phyloP scores from a whole-genome alignment of 2,329 filamentous ascomycete species.

The Coleophoma crateriformis region DNA sequence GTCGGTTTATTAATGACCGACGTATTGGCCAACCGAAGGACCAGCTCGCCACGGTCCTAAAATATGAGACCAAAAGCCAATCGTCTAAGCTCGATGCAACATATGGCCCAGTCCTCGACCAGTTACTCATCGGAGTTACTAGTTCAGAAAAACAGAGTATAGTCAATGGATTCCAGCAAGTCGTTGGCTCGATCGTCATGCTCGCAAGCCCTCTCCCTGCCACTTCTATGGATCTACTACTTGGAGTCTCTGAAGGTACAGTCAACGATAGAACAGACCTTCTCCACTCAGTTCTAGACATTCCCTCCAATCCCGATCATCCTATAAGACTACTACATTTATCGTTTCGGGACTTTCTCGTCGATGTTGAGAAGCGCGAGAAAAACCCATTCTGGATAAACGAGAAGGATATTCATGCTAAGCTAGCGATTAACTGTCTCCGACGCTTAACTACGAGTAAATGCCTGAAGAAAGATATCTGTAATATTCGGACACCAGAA shows the following conservation, averaged over 20 bases:
- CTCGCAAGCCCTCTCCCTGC: neutral
- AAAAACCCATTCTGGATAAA: constrained; percentile 30
- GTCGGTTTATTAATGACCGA: neutral
- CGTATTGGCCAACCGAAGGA: neutral
- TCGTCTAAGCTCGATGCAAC: constrained; percentile 3
- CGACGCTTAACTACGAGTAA: constrained; percentile 24
- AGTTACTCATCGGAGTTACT: neutral
- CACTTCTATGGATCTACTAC: neutral
- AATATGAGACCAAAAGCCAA: neutral
- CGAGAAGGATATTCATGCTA: constrained; percentile 25
- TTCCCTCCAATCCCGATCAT: neutral
- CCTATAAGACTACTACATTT: neutral
- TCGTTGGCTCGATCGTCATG: too few relatives aligned
- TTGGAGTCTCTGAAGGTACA: neutral
- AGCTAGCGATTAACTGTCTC: constrained; percentile 29
- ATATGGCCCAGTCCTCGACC: too few relatives aligned
- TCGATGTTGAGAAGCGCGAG: constrained; percentile 20
- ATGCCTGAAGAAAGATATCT: constrained; percentile 30
- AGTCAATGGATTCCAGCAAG: constrained; percentile 10
- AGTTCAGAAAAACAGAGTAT: too few relatives aligned
- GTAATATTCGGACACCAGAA: constrained; percentile 21
- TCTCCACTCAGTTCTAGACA: neutral
- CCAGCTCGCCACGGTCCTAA: neutral
- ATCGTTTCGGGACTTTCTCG: neutral
- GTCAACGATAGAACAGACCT: neutral